Base-by-base conservation (phyloP, 768 basidiomycete species). In the Mycena chlorophos region DNA sequence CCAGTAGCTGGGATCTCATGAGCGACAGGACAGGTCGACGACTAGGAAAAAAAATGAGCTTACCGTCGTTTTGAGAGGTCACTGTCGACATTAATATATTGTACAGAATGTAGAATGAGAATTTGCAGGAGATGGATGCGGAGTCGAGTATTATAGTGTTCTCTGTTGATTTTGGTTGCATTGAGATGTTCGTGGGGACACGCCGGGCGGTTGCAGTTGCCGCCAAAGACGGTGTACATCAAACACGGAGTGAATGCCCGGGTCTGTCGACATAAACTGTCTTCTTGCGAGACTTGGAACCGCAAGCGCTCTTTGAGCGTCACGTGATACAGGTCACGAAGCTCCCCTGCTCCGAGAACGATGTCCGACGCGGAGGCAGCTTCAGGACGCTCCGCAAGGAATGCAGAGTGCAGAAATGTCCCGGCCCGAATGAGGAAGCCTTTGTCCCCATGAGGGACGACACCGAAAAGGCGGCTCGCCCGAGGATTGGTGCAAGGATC, bases 81-180 rank as follows among this genome's bases (percentile, higher is more conserved):
- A n/a, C 51, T 56, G n/a, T 23, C 43, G 28, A 60, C n/a, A n/a
- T n/a, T n/a, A n/a, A n/a, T 25, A 8, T 48, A 61, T 49, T 66
- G 55, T 3, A 73, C 59, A 12, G 61, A 60, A 22, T 80, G 72
- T 37, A 79, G 69, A 16, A 85, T 80, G 42, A 73, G 58, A 2
- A 85, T 76, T 49, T 84, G 80, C 43, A 75, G 76, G 1, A 86
- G 57, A 59, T 81, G 75, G 28, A 81, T 64, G 3, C 74, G 67
- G 8, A 83, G 64, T 13, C 76, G 75, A 20, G 62, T 20, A 42
- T 80, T 78, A 47, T 77, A 84, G 61, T 69, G 72, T 17, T 59
- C 28, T 28, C 46, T 12, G 46, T 38, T 46, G 42, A 59, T 69
- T 54, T 19, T 69, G 59, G 1, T 68, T 38, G 1, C 63, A 16